Percentiles rank a stretch among this genome's conserved stretches.
These are phyloP conservation scores for Capsicum rhomboideum DNA, from an alignment of 257 asterid species.

Conservation along the genomic window DNA sequence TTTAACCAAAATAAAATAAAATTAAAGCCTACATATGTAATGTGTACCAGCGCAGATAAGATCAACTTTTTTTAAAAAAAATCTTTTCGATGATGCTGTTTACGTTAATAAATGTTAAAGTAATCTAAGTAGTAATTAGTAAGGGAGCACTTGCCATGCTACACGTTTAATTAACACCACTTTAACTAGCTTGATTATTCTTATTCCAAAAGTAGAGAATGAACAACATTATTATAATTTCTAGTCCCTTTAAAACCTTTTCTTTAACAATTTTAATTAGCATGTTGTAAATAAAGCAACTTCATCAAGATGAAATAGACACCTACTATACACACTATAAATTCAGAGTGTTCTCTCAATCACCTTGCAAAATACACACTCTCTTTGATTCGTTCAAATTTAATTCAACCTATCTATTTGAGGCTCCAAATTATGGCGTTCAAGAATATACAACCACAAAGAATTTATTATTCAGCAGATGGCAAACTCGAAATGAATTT, in stretches of 20 bases:
- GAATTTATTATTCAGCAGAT: not conserved
- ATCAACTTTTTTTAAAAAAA: no score
- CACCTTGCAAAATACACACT: not conserved
- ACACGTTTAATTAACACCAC: not conserved
- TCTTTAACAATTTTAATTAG: no score
- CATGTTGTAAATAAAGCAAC: not conserved
- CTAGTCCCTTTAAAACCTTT: no score
- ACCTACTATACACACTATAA: not conserved
- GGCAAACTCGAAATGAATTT: slow-evolving; percentile 19
- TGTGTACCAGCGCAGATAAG: no score
- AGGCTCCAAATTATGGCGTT: slow-evolving; percentile 17
- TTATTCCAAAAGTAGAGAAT: not conserved
- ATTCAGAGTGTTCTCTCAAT: not conserved
- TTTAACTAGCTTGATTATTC: not conserved
- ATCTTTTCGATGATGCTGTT: no score
- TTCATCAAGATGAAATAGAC: not conserved
- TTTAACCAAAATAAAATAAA: no score
- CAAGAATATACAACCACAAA: not conserved
- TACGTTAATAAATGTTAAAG: not conserved
- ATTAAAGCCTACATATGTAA: no score
- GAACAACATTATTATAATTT: no score
- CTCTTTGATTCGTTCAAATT: not conserved
- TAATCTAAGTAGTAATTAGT: not conserved
- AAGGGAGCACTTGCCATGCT: not conserved
- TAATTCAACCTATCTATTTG: no score